Percentiles rank a stretch among this genome's conserved stretches.
phyloP scores from a whole-genome alignment of 257 asterid genomes.

The Nemophila menziesii region DNA sequence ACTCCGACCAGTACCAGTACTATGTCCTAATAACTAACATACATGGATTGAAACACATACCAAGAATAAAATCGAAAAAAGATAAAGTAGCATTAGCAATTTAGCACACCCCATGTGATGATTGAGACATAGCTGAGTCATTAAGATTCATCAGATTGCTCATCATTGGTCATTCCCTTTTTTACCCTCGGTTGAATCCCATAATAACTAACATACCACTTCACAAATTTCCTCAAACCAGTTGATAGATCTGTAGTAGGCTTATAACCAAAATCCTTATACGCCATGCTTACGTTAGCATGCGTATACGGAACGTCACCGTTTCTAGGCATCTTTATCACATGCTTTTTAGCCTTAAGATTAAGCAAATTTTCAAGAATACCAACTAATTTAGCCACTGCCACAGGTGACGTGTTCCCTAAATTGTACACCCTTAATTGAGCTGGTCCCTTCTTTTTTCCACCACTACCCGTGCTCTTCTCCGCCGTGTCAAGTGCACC shows the following conservation, averaged over 20 bases:
- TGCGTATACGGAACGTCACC: conserved; percentile 94
- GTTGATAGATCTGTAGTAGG: conserved; percentile 74
- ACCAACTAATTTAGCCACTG: conserved; percentile 77
- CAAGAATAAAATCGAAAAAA: neutral
- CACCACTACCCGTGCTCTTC: conserved; percentile 91
- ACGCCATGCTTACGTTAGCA: conserved; percentile 85
- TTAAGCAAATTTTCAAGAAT: conserved; percentile 52
- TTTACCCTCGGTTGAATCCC: conserved; percentile 70
- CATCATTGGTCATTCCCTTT: conserved; percentile 28
- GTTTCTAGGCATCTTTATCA: conserved; percentile 75
- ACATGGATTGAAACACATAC: conserved; percentile 18
- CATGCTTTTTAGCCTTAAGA: conserved; percentile 62
- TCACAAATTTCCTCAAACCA: conserved; percentile 72
- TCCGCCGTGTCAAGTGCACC: conserved; percentile 93
- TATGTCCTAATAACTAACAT: too few species aligned
- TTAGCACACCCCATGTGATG: conserved; percentile 12
- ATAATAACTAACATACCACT: conserved; percentile 80
- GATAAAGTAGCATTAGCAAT: conserved; percentile 8
- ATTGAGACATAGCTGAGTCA: neutral
- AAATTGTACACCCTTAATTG: conserved; percentile 80
- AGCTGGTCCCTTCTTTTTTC: conserved; percentile 72
- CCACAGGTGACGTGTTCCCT: conserved; percentile 86
- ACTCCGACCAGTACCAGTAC: too few species aligned
- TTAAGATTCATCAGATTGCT: neutral
- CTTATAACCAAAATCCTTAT: conserved; percentile 65